Evolutionary conservation across 2,329 filamentous ascomycete species (phyloP).

Genomic region (Apiospora koreana): DNA sequence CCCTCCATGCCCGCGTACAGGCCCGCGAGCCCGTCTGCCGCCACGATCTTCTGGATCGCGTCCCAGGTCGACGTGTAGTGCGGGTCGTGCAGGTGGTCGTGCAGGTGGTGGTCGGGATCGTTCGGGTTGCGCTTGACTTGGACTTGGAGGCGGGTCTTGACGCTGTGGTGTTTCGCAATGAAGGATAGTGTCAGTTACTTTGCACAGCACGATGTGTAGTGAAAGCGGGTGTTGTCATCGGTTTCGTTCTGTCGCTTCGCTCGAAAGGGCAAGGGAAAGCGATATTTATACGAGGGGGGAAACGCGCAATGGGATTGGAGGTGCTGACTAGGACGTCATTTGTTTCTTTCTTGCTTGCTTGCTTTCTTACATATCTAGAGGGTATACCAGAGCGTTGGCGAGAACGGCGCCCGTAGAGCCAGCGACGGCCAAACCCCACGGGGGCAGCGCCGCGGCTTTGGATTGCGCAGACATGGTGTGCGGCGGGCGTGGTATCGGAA

Average conservation of each 20-base stretch:
- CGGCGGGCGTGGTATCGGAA: slow-evolving; percentile 49
- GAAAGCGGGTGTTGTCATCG: too few species aligned
- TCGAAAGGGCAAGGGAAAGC: too few species aligned
- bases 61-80: slow-evolving; percentile 90
- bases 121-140: slow-evolving; percentile 71
- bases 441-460: slow-evolving; percentile 73
- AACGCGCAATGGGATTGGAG: slow-evolving; percentile 7
- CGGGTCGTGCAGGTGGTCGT: slow-evolving; percentile 44
- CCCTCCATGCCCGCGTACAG: slow-evolving; percentile 90
- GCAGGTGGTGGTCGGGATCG: slow-evolving; percentile 28
- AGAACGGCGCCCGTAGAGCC: slow-evolving; percentile 91
- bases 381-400: slow-evolving; percentile 94
- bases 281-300: not conserved
- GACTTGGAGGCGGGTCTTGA: slow-evolving; percentile 95
- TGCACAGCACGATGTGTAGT: too few species aligned
- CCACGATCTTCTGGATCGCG: slow-evolving; percentile 81
- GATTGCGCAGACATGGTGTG: slow-evolving; percentile 53
- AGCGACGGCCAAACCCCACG: slow-evolving; percentile 91
- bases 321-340: not conserved
- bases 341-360: not conserved
- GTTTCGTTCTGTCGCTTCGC: too few species aligned
- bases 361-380: slow-evolving; percentile 82
- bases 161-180: slow-evolving; percentile 51
- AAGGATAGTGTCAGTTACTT: not conserved
- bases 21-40: slow-evolving; percentile 76